These are phyloP conservation scores for Catharanthus roseus DNA, from an alignment of 257 asterid species.

Conservation along the genomic window DNA sequence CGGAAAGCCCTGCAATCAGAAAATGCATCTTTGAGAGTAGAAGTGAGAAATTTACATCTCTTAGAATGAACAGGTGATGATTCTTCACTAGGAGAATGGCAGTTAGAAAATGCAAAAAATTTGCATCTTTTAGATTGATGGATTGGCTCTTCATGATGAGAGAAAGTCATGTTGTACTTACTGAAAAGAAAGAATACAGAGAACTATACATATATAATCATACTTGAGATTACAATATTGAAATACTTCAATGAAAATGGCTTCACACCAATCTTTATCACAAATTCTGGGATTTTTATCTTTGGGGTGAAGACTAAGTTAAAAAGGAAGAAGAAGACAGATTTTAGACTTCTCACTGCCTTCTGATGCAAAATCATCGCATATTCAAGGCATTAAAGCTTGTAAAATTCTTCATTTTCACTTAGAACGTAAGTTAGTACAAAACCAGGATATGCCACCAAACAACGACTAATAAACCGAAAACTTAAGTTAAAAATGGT, in stretches of 20 bases:
- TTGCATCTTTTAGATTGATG: conserved; percentile 48
- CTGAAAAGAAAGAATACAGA: conserved; percentile 13
- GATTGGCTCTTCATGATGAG: conserved; percentile 39
- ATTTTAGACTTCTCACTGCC: conserved; percentile 13
- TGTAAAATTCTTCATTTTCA: conserved; percentile 8
- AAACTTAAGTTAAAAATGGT: conserved; percentile 3
- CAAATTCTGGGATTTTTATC: conserved; percentile 15
- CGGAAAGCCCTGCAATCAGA: conserved; percentile 25
- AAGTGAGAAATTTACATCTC: conserved; percentile 13
- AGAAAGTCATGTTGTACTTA: conserved; percentile 39
- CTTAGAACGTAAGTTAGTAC: conserved; percentile 11
- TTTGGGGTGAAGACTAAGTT: conserved; percentile 65
- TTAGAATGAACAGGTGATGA: conserved; percentile 14
- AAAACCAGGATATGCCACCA: conserved; percentile 7
- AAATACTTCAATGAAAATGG: conserved; percentile 30
- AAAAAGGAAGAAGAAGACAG: conserved; percentile 25
- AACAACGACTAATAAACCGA: conserved; percentile 20
- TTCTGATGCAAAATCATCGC: not conserved
- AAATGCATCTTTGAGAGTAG: conserved; percentile 19
- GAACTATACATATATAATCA: conserved; percentile 4
- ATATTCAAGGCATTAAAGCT: not conserved
- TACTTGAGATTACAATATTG: conserved; percentile 4
- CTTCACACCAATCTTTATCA: conserved; percentile 36
- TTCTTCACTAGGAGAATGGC: conserved; percentile 27
- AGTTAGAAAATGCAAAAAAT: conserved; percentile 43